phyloP scores from a whole-genome alignment of 495 filamentous ascomycete species.

The Talaromyces borbonicus region DNA sequence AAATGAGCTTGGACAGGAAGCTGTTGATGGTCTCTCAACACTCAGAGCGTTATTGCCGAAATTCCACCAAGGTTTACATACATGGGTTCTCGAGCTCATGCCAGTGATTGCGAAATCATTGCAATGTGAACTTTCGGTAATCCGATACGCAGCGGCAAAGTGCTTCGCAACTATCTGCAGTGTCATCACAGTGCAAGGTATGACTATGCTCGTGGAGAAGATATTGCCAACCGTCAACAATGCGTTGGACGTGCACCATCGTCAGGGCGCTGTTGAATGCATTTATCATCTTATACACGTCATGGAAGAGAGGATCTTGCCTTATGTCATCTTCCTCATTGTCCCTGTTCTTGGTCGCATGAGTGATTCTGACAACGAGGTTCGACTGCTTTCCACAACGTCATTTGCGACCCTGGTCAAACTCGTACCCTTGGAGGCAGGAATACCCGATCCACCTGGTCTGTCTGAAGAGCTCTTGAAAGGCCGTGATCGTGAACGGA shows the following conservation, averaged over 20 bases:
- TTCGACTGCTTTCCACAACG: constrained; percentile 88
- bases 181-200: constrained; percentile 84
- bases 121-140: constrained; percentile 76
- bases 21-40: constrained; percentile 88
- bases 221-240: constrained; percentile 87
- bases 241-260: constrained; percentile 68
- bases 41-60: constrained; percentile 83
- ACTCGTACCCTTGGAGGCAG: constrained; percentile 95
- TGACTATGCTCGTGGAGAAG: constrained; percentile 91
- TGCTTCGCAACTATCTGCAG: constrained; percentile 96
- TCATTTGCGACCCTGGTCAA: constrained; percentile 96
- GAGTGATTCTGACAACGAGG: constrained; percentile 95
- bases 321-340: constrained; percentile 97
- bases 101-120: constrained; percentile 81
- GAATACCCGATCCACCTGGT: constrained; percentile 92
- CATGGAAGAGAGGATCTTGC: constrained; percentile 92
- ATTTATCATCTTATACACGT: constrained; percentile 95
- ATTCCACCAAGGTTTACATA: constrained; percentile 59
- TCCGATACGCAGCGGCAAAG: constrained; percentile 94
- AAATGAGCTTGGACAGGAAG: constrained; percentile 70
- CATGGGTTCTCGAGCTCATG: constrained; percentile 70
- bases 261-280: constrained; percentile 88
- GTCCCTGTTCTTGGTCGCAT: constrained; percentile 98
- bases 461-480: constrained; percentile 78
- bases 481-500: constrained; percentile 84